phyloP scores from a whole-genome alignment of 768 basidiomycete species.

The Pisolithus albus region DNA sequence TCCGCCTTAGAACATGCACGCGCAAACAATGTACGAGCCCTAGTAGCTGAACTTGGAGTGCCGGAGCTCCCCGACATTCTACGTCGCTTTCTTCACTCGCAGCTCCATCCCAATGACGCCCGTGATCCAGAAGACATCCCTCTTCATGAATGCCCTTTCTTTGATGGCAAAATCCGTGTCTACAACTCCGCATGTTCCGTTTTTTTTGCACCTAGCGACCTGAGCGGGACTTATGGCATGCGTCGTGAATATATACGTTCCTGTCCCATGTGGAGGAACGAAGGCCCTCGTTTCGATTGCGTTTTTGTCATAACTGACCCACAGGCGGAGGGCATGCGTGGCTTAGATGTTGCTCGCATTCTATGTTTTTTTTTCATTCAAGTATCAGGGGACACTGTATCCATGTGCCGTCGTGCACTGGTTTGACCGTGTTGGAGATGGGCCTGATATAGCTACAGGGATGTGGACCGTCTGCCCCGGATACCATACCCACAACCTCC shows the following conservation, averaged over 20 bases:
- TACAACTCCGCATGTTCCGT: conserved; percentile 16
- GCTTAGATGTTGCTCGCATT: conserved; percentile 12
- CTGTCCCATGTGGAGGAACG: too few relatives aligned
- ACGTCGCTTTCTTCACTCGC: conserved; percentile 1
- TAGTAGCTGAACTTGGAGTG: not conserved
- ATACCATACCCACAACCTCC: too few relatives aligned
- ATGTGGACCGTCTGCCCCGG: too few relatives aligned
- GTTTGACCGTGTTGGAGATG: too few relatives aligned
- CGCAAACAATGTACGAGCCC: not conserved
- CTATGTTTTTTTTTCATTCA: conserved; percentile 17
- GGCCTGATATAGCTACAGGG: too few relatives aligned
- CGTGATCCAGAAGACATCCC: not conserved
- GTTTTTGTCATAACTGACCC: conserved; percentile 15
- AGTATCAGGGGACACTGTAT: too few relatives aligned
- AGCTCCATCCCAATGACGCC: conserved; percentile 7
- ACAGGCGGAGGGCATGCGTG: conserved; percentile 10
- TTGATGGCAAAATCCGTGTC: not conserved
- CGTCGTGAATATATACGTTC: conserved; percentile 7
- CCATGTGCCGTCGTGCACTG: too few relatives aligned
- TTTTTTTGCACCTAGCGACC: conserved; percentile 15
- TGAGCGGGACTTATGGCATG: conserved; percentile 15
- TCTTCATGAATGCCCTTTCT: not conserved
- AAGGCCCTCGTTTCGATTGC: conserved; percentile 12
- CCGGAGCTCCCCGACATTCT: not conserved
- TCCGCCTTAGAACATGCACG: not conserved